Base-by-base conservation (phyloP, 805 yeast species). In the Naumovozyma castellii region DNA sequence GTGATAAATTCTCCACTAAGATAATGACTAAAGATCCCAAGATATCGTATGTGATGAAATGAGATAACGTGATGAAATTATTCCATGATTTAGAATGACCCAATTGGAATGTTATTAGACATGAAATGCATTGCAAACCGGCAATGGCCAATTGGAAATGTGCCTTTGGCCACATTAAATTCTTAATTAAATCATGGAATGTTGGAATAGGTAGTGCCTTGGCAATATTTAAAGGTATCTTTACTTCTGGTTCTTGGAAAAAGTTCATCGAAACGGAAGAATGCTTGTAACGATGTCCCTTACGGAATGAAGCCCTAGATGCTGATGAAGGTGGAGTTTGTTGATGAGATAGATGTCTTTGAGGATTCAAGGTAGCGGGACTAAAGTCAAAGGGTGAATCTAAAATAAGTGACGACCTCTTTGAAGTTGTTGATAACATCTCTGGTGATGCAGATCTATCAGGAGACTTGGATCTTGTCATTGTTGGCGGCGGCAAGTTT, bases 261-360 rank as follows among this genome's bases (percentile, higher is more conserved):
- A 90, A 73, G 59, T 90, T 88, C 92, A 90, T 83, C 4, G 95
- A 86, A 4, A 90, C 95, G 6, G 96, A 87, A 2, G 97, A 87
- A 61, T 90, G 97, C 58, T 90, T 90, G 58, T 90, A 90, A 50
- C 90, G 74, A 61, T 90, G 98, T 5, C 98, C 98, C 50, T 88
- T 78, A 68, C 98, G 78, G 51, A 78, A 84, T 0, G 83, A 78
- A 1, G 86, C 75, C 52, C 67, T 56, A n/a, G 58, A 52, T 38
- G 56, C 54, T 27, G 53, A 46, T 6, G 52, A 39, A 8, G 47
- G 43, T 34, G 50, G 53, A 5, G 44, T 50, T 22, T 39, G 41
- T 34, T 35, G 43, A 10, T 29, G 28, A n/a, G 36, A 41, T 35
- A 43, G 47, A 12, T 35, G 18, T 5, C 46, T 43, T 12, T 45